Percentiles rank a stretch among this genome's conserved stretches.
phyloP scores from a whole-genome alignment of 163 green algal genomes.

The Prototheca stagnorum region DNA sequence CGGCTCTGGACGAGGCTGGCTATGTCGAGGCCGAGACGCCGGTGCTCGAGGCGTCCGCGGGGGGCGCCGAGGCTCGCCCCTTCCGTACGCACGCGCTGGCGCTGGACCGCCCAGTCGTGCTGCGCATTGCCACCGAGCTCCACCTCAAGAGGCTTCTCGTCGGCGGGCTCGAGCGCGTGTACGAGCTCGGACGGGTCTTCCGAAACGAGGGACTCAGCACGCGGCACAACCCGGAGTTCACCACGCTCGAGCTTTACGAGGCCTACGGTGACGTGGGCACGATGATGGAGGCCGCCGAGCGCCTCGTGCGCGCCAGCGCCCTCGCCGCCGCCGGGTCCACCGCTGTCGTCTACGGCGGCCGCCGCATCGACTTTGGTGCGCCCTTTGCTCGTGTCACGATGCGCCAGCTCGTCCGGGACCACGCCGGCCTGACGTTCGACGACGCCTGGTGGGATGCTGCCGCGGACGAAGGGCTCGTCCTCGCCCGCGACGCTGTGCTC shows the following conservation, averaged over 20 bases:
- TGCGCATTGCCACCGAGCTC: conserved; percentile 95
- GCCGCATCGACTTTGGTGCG: conserved; percentile 54
- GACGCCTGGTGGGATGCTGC: too few relatives aligned
- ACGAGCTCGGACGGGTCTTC: conserved; percentile 85
- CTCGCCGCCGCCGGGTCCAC: conserved; percentile 29
- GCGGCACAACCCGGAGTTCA: conserved; percentile 98
- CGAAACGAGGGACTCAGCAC: conserved; percentile 89
- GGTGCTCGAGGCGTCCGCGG: conserved; percentile 70
- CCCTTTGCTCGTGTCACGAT: conserved; percentile 81
- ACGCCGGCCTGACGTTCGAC: too few relatives aligned
- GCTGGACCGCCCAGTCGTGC: conserved; percentile 56
- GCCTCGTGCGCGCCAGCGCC: conserved; percentile 52
- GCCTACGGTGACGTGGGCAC: conserved; percentile 82
- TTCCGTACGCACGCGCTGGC: conserved; percentile 94
- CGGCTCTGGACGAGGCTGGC: conserved; percentile 60
- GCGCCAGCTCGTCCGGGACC: conserved; percentile 74
- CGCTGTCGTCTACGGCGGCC: conserved; percentile 57
- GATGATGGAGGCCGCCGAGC: conserved; percentile 93
- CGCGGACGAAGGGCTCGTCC: too few relatives aligned
- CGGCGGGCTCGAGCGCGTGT: conserved; percentile 88
- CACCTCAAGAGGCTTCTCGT: conserved; percentile 86
- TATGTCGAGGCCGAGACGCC: conserved; percentile 92
- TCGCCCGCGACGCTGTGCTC: too few relatives aligned
- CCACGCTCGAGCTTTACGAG: conserved; percentile 87
- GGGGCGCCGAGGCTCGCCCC: conserved; percentile 83